Evolutionary conservation across 2,329 filamentous ascomycete species (phyloP).

Genomic region (Xylaria sp.): DNA sequence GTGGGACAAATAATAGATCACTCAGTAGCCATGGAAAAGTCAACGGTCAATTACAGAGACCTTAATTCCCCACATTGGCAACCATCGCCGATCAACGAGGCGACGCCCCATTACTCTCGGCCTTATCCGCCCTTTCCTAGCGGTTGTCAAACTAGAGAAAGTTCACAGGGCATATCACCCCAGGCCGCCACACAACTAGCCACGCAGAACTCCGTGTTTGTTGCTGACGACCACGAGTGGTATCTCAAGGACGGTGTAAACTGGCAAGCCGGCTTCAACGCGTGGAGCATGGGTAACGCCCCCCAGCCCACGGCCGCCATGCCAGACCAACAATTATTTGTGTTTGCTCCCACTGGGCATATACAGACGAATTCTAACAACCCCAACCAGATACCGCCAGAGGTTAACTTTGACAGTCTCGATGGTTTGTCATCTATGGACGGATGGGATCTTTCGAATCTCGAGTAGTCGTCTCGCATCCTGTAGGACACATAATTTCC

Average conservation of each 20-base stretch:
- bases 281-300: constrained; percentile 51
- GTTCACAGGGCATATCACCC: constrained; percentile 20
- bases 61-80: constrained; percentile 35
- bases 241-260: constrained; percentile 62
- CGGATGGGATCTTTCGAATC: constrained; percentile 38
- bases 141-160: constrained; percentile 26
- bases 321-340: constrained; percentile 41
- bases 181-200: constrained; percentile 35
- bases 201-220: constrained; percentile 43
- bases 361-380: constrained; percentile 15
- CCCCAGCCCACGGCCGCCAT: constrained; percentile 37
- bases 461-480: constrained; percentile 28
- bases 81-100: constrained; percentile 33
- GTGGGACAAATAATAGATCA: constrained; percentile 29
- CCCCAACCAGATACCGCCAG: constrained; percentile 30
- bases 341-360: constrained; percentile 36
- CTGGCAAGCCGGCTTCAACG: constrained; percentile 63
- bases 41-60: constrained; percentile 28
- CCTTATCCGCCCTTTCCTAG: constrained; percentile 35
- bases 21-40: constrained; percentile 31
- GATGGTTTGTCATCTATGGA: constrained; percentile 38
- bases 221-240: constrained; percentile 61
- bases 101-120: constrained; percentile 40
- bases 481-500: not conserved
- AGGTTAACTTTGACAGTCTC: constrained; percentile 39